phyloP scores from a whole-genome alignment of 352 stramenopile genomes.

The Globisporangium emineosum region DNA sequence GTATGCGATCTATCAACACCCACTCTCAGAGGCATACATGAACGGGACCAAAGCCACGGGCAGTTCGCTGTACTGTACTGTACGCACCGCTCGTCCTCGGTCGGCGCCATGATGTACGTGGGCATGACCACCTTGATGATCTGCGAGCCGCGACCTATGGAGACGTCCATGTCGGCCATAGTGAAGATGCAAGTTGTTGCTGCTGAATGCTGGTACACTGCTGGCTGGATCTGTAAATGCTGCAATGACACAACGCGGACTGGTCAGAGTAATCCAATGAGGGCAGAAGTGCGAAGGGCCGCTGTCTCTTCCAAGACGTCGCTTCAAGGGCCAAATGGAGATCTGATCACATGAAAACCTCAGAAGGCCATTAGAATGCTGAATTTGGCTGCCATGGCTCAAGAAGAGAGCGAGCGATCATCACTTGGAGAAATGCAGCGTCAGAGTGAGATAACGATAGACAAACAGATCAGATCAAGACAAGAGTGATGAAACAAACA shows the following conservation, averaged over 20 bases:
- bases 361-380: too few relatives aligned
- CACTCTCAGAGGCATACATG: too few relatives aligned
- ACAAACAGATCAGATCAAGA: not conserved
- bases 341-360: too few relatives aligned
- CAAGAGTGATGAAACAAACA: not conserved
- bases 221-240: not conserved
- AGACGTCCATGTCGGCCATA: slow-evolving; percentile 54
- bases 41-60: not conserved
- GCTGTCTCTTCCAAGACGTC: not conserved
- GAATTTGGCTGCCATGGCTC: not conserved
- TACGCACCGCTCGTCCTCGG: slow-evolving; percentile 67
- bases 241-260: not conserved
- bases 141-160: slow-evolving; percentile 39
- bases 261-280: not conserved
- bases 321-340: not conserved
- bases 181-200: not conserved
- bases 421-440: too few relatives aligned
- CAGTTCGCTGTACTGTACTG: not conserved
- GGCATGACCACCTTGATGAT: slow-evolving; percentile 82
- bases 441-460: too few relatives aligned
- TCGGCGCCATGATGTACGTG: slow-evolving; percentile 82
- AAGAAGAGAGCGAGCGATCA: not conserved
- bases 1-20: not conserved
- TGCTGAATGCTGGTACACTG: not conserved
- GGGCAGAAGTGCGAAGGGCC: not conserved